Base-by-base conservation (phyloP, 345 rosid genomes). In the Gossypium turneri region DNA sequence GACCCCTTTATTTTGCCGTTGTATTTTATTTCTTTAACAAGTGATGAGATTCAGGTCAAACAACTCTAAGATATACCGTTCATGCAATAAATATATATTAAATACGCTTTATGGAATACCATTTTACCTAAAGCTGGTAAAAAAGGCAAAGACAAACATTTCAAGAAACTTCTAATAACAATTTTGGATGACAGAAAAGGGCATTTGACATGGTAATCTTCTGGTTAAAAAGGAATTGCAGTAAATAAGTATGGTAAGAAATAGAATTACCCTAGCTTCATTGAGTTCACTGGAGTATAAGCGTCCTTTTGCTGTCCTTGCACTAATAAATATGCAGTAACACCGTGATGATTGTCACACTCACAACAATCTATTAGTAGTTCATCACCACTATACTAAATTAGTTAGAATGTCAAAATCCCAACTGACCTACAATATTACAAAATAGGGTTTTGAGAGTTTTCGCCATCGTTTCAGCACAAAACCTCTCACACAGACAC, bases 371-470 rank as follows among this genome's bases (percentile, higher is more conserved):
- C 70, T 6, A 19, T 43, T 19, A 66, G 34, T 20, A 2, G 70
- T 43, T 68, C 57, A 50, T 13, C 34, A 12, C 72, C 44, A 48
- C 43, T 22, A 59, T 43, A 43, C 65, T 72, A 8, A 55, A 20
- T 51, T 74, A 63, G 70, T 74, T 73, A n/a, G 58, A 47, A 73
- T 62, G 69, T 73, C 64, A 61, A 24, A 61, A 73, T 73, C 76
- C 44, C 51, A 22, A 47, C 69, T 60, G 76, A 11, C 29, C 69
- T 59, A 48, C 44, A 61, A 73, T 44, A 3, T 16, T 41, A 59
- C 76, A 41, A 72, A 58, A 20, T 9, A 9, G 20, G 4, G 25
- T 24, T 15, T 45, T 15, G 27, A 8, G 19, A 17, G 16, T 47
- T 12, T 48, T 9, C 2, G 19, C 57, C 57, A 24, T 13, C 38